These are phyloP conservation scores for Anthracocystis setariae DNA, from an alignment of 1,284 basidiomycete genomes.

Conservation along the genomic window DNA sequence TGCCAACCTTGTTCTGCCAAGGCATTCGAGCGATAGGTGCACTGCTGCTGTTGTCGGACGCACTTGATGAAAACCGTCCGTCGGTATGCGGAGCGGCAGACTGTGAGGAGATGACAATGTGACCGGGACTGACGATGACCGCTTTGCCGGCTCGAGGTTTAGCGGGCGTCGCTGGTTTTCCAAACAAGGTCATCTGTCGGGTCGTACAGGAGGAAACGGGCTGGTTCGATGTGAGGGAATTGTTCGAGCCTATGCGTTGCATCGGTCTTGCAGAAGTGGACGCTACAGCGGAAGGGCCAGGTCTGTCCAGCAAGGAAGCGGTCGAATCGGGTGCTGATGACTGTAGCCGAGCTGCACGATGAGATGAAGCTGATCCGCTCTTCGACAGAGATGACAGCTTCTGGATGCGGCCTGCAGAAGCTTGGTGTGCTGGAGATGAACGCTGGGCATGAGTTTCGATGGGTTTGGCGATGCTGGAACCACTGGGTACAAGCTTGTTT, in stretches of 20 bases:
- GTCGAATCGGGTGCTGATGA: conserved; percentile 1
- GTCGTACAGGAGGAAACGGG: conserved; percentile 22
- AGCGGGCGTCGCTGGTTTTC: conserved; percentile 21
- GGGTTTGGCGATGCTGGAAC: not conserved
- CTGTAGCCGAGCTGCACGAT: conserved; percentile 6
- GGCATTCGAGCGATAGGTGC: conserved; percentile 9
- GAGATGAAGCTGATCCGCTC: not conserved
- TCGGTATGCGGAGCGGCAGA: conserved; percentile 10
- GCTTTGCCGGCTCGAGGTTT: conserved; percentile 21
- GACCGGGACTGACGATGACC: conserved; percentile 30
- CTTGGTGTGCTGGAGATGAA: not conserved
- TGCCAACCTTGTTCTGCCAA: conserved; percentile 30
- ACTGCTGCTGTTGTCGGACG: not conserved
- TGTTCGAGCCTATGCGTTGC: conserved; percentile 19
- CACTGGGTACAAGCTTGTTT: conserved; percentile 30
- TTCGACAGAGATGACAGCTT: conserved; percentile 4
- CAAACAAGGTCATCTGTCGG: conserved; percentile 43
- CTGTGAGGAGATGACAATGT: conserved; percentile 46
- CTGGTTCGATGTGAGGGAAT: conserved; percentile 16
- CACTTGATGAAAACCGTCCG: not conserved
- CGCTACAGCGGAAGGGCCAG: conserved; percentile 12
- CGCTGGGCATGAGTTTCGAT: not conserved
- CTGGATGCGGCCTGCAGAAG: conserved; percentile 12
- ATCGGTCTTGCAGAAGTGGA: conserved; percentile 23
- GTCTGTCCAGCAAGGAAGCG: conserved; percentile 4